These are phyloP conservation scores for Crithidia sp. DNA, from an alignment of 208 protist species.

Conservation along the genomic window DNA sequence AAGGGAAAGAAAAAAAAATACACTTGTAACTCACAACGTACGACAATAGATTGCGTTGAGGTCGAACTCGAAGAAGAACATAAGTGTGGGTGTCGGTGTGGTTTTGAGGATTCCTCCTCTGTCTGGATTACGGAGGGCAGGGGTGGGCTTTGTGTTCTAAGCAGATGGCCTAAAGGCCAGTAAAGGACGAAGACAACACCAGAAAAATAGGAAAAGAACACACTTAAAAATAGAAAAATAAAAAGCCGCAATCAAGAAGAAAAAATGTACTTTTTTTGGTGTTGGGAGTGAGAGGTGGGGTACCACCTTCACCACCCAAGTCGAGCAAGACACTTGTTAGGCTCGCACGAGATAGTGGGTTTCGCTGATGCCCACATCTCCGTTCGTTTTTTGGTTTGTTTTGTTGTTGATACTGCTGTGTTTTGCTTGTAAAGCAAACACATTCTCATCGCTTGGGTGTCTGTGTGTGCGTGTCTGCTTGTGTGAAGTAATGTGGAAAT, in stretches of 20 bases:
- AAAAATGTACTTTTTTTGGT: conserved; percentile 4
- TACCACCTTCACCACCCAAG: too few species aligned
- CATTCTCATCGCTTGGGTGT: too few species aligned
- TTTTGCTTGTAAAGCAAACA: too few species aligned
- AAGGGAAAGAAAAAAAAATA: conserved; percentile 8
- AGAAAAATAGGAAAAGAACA: background rate
- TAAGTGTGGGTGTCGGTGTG: background rate
- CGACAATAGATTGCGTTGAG: conserved; percentile 14
- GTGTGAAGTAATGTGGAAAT: too few species aligned
- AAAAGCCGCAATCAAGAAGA: conserved; percentile 1
- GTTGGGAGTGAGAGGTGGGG: background rate
- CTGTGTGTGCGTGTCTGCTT: too few species aligned
- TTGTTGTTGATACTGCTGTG: too few species aligned
- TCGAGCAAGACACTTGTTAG: too few species aligned
- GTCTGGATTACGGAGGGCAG: conserved; percentile 27
- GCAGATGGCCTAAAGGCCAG: background rate
- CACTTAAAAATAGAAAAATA: background rate
- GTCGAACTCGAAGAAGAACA: conserved; percentile 8
- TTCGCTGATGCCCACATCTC: too few species aligned
- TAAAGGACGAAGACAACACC: background rate
- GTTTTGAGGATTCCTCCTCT: conserved; percentile 22
- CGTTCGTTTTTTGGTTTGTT: too few species aligned
- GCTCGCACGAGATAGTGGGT: too few species aligned
- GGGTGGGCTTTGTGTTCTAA: background rate
- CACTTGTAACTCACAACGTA: conserved; percentile 1